A percentile compares a stretch with the other conserved stretches of the same genome.
Conservation (phyloP, 768 basidiomycete species). For the Lyophyllum decastes region DNA sequence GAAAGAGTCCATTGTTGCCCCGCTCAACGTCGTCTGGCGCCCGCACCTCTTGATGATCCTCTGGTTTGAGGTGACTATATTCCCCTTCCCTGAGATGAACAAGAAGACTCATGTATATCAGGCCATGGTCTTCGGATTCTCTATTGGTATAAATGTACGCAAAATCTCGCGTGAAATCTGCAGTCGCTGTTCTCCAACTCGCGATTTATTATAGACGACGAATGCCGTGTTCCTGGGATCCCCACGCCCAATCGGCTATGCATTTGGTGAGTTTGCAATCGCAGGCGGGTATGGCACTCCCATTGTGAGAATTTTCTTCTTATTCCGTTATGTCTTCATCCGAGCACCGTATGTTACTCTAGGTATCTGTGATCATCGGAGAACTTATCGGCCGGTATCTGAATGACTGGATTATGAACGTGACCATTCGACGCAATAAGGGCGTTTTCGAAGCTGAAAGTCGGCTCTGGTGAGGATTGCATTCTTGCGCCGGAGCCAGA, state of each 20-base stretch:
- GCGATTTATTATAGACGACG: slow-evolving; percentile 29
- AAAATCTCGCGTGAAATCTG: background rate
- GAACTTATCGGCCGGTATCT: slow-evolving; percentile 38
- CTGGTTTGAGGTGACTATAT: slow-evolving; percentile 36
- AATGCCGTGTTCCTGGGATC: slow-evolving; percentile 25
- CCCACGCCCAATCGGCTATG: slow-evolving; percentile 32
- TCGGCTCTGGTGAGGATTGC: slow-evolving; percentile 44
- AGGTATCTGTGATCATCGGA: slow-evolving; percentile 39
- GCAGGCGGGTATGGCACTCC: slow-evolving; percentile 41
- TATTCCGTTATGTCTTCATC: background rate
- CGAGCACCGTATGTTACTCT: background rate
- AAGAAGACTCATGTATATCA: background rate
- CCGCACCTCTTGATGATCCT: slow-evolving; percentile 28
- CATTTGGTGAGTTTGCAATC: slow-evolving; percentile 38
- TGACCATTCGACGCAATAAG: slow-evolving; percentile 31
- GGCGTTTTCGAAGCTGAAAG: slow-evolving; percentile 46
- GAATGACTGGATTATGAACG: slow-evolving; percentile 37
- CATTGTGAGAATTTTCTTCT: slow-evolving; percentile 27
- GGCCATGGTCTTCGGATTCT: slow-evolving; percentile 32
- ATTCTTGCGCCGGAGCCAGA: background rate
- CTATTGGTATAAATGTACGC: slow-evolving; percentile 38
- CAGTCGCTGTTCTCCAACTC: background rate
- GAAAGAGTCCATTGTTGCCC: slow-evolving; percentile 32
- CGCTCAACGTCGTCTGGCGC: slow-evolving; percentile 35
- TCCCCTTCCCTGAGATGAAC: background rate